Percentiles rank a stretch among this genome's conserved stretches.
Evolutionary conservation across 1,139 yeast species (phyloP).

Genomic region (Kodamaea suecica): DNA sequence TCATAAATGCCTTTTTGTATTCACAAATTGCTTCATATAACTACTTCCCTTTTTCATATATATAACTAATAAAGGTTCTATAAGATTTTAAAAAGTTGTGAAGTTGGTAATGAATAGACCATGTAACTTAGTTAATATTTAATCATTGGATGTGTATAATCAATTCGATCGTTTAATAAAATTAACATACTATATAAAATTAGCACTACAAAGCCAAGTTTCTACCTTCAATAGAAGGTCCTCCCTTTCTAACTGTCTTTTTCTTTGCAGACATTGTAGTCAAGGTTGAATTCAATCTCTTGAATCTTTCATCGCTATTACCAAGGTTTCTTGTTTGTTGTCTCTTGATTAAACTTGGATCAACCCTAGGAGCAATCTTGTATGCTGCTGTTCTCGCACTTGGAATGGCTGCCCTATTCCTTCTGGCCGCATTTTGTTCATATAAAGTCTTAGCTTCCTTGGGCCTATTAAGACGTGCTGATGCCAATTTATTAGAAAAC

Average conservation of each 20-base stretch:
- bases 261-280: slow-evolving; percentile 43
- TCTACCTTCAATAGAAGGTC: slow-evolving; percentile 81
- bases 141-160: no score
- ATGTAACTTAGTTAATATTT: no score
- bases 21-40: slow-evolving; percentile 2
- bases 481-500: slow-evolving; percentile 46
- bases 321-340: slow-evolving; percentile 43
- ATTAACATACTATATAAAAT: no score
- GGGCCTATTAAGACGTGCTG: slow-evolving; percentile 28
- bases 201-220: slow-evolving; percentile 45
- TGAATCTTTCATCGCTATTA: slow-evolving; percentile 75
- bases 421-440: slow-evolving; percentile 88
- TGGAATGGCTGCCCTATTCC: slow-evolving; percentile 94
- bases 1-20: slow-evolving; percentile 51
- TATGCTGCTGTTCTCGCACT: slow-evolving; percentile 84
- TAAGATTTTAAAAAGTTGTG: slow-evolving; percentile 14
- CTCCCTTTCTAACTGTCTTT: slow-evolving; percentile 54
- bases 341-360: slow-evolving; percentile 40
- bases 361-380: slow-evolving; percentile 85
- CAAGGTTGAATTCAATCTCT: slow-evolving; percentile 60
- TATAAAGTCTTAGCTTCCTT: slow-evolving; percentile 59
- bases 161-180: no score
- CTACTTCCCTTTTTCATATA: slow-evolving; percentile 10
- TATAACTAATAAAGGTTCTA: slow-evolving; percentile 10
- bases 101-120: slow-evolving; percentile 7